Base-by-base conservation (phyloP, 2,329 filamentous ascomycete species). In the Trichoderma sp. region DNA sequence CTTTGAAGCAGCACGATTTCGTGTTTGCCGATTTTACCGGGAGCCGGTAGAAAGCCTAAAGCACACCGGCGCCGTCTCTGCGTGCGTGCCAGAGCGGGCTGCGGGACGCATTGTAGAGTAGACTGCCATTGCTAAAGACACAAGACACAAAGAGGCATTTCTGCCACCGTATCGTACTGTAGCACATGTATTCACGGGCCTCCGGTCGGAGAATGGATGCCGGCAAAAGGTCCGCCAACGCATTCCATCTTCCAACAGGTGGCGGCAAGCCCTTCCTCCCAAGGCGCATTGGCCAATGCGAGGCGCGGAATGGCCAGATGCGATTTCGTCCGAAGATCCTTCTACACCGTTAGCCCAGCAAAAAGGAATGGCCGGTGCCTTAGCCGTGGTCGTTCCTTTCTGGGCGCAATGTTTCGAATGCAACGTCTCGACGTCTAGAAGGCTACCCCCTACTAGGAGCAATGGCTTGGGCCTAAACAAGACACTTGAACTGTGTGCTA, bases 361-460 rank as follows among this genome's bases (percentile, higher is more conserved):
- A 43, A 34, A 39, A 62, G 66, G 66, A 60, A 70, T 70, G 56
- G 66, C 66, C 56, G 56, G 36, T 70, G 66, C 66, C 57, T 26
- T 62, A 62, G 57, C 66, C 66, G 56, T 68, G 32, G n/a, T 26
- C 39, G 66, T 69, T 70, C 66, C 66, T 70, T 51, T 70, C 66
- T 70, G 57, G 66, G 66, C 66, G 28, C 26, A 70, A 70, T 70
- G 57, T 53, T 70, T 61, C 57, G 66, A 61, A 70, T 70, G 66
- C 66, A 70, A 70, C 66, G 66, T 70, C 34, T 70, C 56, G 57
- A 70, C 66, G 66, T 70, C 66, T 70, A 70, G 66, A 70, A 70
- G 66, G n/a, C 51, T 36, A 36, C 18, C 51, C 62, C 51, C 34
- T 15, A 18, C 57, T 69, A 69, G 18, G 34, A 36, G 24, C 8